Conservation (phyloP, 148 eudicot genomes). For the Nepenthes mirabilis region DNA sequence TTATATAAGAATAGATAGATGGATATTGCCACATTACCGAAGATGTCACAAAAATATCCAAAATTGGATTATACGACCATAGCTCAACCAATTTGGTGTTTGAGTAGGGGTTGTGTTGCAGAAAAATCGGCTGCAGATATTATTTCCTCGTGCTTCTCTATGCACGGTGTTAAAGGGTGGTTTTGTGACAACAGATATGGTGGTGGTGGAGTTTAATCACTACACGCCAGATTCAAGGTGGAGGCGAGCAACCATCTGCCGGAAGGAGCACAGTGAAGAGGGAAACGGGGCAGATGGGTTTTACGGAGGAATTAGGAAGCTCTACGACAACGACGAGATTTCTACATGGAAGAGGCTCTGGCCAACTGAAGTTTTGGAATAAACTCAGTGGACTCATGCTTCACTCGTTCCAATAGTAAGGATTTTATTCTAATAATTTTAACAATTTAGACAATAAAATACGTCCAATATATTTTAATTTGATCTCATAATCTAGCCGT, state of each 20-base stretch:
- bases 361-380: constrained; percentile 73
- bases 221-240: constrained; percentile 72
- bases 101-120: too few species aligned
- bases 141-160: background rate
- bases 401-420: too few species aligned
- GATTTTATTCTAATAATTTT: too few species aligned
- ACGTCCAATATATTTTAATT: too few species aligned
- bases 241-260: constrained; percentile 41
- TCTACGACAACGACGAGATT: constrained; percentile 36
- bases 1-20: too few species aligned
- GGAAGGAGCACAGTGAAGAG: constrained; percentile 77
- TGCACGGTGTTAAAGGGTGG: background rate
- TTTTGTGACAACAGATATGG: constrained; percentile 26
- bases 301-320: constrained; percentile 79
- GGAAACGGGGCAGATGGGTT: constrained; percentile 89
- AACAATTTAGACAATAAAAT: too few species aligned
- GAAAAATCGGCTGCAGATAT: background rate
- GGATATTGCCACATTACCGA: too few species aligned
- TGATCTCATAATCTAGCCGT: too few species aligned
- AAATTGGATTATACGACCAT: too few species aligned
- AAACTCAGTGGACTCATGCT: constrained; percentile 2
- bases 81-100: too few species aligned
- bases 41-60: too few species aligned
- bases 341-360: constrained; percentile 64
- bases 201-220: constrained; percentile 79